Base-by-base conservation (phyloP, 176 grass and related monocot species). In the Metroxylon sagu region DNA sequence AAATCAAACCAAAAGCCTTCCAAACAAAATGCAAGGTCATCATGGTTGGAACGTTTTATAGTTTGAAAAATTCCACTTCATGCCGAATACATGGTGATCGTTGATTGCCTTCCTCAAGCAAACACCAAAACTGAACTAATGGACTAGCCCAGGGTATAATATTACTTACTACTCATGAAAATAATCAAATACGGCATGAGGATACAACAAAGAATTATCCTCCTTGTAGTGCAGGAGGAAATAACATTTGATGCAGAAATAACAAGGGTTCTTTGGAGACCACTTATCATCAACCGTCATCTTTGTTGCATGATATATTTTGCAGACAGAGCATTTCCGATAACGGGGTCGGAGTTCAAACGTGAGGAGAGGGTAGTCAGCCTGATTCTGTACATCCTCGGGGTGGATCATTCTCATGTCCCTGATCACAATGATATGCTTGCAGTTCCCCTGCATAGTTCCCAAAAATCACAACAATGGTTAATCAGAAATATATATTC, bases 221-320 rank as follows among this genome's bases (percentile, higher is more conserved):
- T 97, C 87, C 28, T 85, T 85, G 63, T 91, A 97, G 59, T 97
- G 93, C 29, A 98, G 93, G 56, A 98, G 87, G 65, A 83, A 92
- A 64, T 98, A 98, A 65, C 84, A 92, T 29, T 98, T 85, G 65
- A 83, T 79, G 84, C 93, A 92, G 66, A 92, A 98, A 69, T 98
- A 92, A 56, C 93, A 92, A 53, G 93, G 87, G 49, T 98, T 92
- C 12, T 77, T 71, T 3, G 69, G 73, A 62, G 93, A 79, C 93
- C 93, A 98, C 64, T 88, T 88, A 52, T 97, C 87, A 25, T 91
- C 87, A 0, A 85, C 75, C 27, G 92, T 85, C 87, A 92, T 88
- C 81, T 97, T 97, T 0, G 69, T 75, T 1, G 93, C 87, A 2
- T 53, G 78, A 68, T 83, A 91, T 51, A 97, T 90, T 66, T 83